Percentiles rank a stretch among this genome's conserved stretches.
Conservation (phyloP, 352 stramenopile species). For the Globisporangium recalcitrans region DNA sequence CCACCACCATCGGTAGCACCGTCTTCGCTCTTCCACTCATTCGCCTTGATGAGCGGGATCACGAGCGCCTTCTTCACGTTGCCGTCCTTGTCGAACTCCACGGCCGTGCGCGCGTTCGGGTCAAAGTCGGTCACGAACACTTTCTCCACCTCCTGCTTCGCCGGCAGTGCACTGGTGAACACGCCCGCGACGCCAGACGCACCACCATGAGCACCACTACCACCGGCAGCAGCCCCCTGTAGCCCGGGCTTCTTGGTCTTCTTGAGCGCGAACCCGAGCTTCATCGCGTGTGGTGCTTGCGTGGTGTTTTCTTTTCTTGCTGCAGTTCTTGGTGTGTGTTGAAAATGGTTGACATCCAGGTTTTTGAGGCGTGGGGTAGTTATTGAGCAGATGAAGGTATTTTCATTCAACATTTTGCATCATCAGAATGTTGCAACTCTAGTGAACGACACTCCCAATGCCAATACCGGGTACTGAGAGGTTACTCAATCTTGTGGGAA, state of each 20-base stretch:
- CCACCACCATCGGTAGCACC: not conserved
- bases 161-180: constrained; percentile 16
- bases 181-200: constrained; percentile 10
- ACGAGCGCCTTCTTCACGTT: constrained; percentile 38
- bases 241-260: constrained; percentile 49
- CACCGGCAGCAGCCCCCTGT: constrained; percentile 2
- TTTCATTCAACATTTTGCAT: no score
- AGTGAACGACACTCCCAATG: no score
- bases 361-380: no score
- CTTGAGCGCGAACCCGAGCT: constrained; percentile 74
- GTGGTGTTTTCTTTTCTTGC: no score
- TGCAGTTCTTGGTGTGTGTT: no score
- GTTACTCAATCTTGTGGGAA: no score
- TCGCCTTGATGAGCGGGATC: constrained; percentile 66
- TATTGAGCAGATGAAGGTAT: no score
- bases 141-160: constrained; percentile 26
- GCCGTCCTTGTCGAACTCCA: constrained; percentile 22
- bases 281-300: no score
- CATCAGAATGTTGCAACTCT: no score
- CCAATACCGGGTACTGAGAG: no score
- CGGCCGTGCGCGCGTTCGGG: constrained; percentile 25
- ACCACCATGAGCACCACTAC: constrained; percentile 2
- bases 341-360: no score
- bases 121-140: constrained; percentile 80
- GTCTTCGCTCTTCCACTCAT: constrained; percentile 32